Conservation (phyloP, 2,329 filamentous ascomycete genomes). For the Exserohilum turcica region DNA sequence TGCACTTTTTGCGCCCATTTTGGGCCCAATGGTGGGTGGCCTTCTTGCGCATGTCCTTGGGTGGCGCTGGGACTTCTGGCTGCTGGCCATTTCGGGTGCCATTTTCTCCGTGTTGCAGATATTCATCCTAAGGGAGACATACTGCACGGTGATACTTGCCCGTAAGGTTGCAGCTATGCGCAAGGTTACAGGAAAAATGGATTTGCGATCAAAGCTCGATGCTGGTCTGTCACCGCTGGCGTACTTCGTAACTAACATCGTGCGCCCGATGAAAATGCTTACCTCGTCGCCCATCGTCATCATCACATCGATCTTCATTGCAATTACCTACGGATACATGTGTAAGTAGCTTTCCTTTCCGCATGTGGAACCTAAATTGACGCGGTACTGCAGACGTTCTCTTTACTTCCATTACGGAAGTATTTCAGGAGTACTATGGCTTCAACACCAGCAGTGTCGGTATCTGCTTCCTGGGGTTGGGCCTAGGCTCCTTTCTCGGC, state of each 20-base stretch:
- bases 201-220: conserved; percentile 30
- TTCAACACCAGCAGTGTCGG: no score
- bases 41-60: conserved; percentile 19
- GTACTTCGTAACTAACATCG: conserved; percentile 20
- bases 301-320: conserved; percentile 52
- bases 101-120: conserved; percentile 42
- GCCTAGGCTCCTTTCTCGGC: conserved; percentile 42
- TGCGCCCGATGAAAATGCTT: conserved; percentile 60
- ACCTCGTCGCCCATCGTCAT: conserved; percentile 58
- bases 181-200: conserved; percentile 35
- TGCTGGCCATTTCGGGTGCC: conserved; percentile 8
- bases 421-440: no score
- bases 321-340: conserved; percentile 49
- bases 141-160: conserved; percentile 41
- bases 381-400: no score
- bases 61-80: conserved; percentile 25
- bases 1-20: no score
- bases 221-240: no score
- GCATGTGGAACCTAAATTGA: no score
- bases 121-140: conserved; percentile 30
- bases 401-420: no score
- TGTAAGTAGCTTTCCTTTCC: no score
- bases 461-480: conserved; percentile 19
- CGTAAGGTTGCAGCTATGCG: conserved; percentile 39
- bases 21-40: conserved; percentile 23